These are phyloP conservation scores for Guadua angustifolia DNA, from an alignment of 176 grass and related monocot genomes.

Conservation along the genomic window DNA sequence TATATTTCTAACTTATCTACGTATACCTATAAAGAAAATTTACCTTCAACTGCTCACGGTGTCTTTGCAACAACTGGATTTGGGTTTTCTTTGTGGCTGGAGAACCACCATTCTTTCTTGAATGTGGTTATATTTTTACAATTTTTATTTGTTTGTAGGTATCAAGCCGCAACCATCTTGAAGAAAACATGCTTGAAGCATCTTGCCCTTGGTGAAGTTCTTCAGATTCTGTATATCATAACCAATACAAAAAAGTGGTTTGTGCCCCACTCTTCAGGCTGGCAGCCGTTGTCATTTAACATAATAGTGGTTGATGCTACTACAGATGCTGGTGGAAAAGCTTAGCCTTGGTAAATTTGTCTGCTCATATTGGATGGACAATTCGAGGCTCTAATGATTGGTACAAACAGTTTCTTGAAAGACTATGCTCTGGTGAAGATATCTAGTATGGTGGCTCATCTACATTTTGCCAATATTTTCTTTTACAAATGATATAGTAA, in stretches of 20 bases:
- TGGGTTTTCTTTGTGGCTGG: not conserved
- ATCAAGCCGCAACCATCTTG: constrained; percentile 78
- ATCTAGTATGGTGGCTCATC: constrained; percentile 17
- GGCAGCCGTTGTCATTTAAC: constrained; percentile 85
- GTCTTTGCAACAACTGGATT: not conserved
- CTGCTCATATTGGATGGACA: not conserved
- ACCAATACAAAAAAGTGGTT: constrained; percentile 85
- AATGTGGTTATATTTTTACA: constrained; percentile 3
- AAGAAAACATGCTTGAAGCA: constrained; percentile 73
- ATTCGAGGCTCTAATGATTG: constrained; percentile 29
- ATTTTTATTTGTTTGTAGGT: constrained; percentile 56
- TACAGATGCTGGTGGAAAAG: constrained; percentile 32
- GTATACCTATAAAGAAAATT: not conserved
- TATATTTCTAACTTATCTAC: not conserved
- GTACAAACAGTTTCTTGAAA: constrained; percentile 27
- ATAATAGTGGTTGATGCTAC: constrained; percentile 51
- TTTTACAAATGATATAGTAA: not conserved
- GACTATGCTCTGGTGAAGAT: constrained; percentile 28
- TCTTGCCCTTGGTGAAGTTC: constrained; percentile 76
- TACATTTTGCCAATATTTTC: constrained; percentile 19
- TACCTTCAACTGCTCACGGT: not conserved
- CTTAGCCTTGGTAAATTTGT: constrained; percentile 39
- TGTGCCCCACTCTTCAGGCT: constrained; percentile 67
- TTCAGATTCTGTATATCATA: constrained; percentile 75
- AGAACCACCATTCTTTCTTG: no score